phyloP scores from a whole-genome alignment of 345 rosid genomes.

The Moricandia arvensis region DNA sequence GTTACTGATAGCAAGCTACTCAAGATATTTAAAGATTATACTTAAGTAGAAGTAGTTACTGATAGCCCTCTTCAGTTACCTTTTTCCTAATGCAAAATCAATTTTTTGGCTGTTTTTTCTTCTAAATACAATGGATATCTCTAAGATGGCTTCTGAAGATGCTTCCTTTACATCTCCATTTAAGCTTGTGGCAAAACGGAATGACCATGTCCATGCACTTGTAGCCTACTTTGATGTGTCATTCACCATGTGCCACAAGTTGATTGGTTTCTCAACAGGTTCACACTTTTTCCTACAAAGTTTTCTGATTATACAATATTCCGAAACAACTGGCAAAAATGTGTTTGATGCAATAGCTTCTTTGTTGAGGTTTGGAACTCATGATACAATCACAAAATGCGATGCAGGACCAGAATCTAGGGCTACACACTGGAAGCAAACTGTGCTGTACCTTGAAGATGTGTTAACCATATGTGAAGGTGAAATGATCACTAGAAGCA shows the following conservation, averaged over 20 bases:
- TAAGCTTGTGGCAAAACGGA: constrained; percentile 75
- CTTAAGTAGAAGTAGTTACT: neutral
- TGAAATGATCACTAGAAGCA: constrained; percentile 68
- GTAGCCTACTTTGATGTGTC: constrained; percentile 94
- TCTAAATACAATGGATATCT: constrained; percentile 92
- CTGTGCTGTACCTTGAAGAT: constrained; percentile 85
- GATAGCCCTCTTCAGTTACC: neutral
- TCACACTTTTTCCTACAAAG: neutral
- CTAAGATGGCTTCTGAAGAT: constrained; percentile 88
- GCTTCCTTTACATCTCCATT: constrained; percentile 87
- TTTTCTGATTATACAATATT: neutral
- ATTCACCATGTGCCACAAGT: constrained; percentile 85
- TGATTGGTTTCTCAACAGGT: constrained; percentile 97
- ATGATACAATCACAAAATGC: neutral
- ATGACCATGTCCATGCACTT: constrained; percentile 88
- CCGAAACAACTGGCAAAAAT: neutral
- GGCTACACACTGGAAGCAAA: constrained; percentile 93
- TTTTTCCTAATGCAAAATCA: constrained; percentile 15
- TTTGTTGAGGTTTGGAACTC: neutral
- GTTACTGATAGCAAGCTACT: constrained; percentile 75
- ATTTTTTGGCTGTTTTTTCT: neutral
- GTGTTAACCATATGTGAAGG: constrained; percentile 84
- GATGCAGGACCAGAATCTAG: constrained; percentile 69
- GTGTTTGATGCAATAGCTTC: neutral
- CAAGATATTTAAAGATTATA: constrained; percentile 49